A percentile compares a stretch with the other conserved stretches of the same genome.
These are phyloP conservation scores for Phaeotremella fagi DNA, from an alignment of 768 basidiomycete genomes.

Conservation along the genomic window DNA sequence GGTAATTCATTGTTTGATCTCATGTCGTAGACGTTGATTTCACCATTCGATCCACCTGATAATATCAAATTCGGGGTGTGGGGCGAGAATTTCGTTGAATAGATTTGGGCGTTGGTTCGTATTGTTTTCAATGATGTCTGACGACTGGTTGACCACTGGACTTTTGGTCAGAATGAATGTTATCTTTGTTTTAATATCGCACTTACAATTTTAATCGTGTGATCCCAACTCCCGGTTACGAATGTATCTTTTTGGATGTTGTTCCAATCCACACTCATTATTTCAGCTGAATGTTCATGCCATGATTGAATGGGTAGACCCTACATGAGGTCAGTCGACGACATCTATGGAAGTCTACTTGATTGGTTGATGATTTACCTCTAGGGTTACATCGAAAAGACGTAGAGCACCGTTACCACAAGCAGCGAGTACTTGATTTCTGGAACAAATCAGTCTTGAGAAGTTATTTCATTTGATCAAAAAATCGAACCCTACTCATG, in stretches of 20 bases:
- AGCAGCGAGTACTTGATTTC: constrained; percentile 83
- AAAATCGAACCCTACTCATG: constrained; percentile 54
- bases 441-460: not conserved
- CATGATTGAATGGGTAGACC: constrained; percentile 83
- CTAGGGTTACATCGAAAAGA: constrained; percentile 82
- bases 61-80: constrained; percentile 77
- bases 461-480: not conserved
- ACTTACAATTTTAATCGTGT: constrained; percentile 76
- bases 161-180: not conserved
- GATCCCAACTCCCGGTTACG: constrained; percentile 64
- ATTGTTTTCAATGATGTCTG: constrained; percentile 74
- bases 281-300: constrained; percentile 91
- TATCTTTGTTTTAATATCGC: constrained; percentile 1
- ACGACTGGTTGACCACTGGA: constrained; percentile 82
- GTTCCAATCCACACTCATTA: constrained; percentile 92
- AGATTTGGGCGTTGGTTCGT: constrained; percentile 75
- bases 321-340: no score
- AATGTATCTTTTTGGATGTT: constrained; percentile 63
- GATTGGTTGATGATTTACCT: constrained; percentile 54
- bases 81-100: constrained; percentile 86
- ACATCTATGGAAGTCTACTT: not conserved
- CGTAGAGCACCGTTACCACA: constrained; percentile 87
- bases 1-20: constrained; percentile 15
- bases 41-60: constrained; percentile 82
- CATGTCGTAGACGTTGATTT: constrained; percentile 29